phyloP scores from a whole-genome alignment of 371 early-diverging fungal genomes.

The Syncephalastrum contaminatum region DNA sequence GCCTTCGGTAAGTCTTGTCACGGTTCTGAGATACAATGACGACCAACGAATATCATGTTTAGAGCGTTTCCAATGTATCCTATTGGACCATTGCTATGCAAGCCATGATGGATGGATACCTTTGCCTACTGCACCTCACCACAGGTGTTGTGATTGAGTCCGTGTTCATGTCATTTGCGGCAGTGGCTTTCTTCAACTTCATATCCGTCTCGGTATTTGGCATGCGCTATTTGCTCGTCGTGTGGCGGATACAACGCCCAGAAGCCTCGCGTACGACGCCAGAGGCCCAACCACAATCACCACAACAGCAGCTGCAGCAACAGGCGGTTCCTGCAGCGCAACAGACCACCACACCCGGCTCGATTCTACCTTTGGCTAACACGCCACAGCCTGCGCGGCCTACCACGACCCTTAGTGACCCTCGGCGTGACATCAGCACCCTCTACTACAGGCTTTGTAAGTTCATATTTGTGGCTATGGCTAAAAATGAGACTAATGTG shows the following conservation, averaged over 20 bases:
- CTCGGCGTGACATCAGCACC: slow-evolving; percentile 35
- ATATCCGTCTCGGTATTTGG: slow-evolving; percentile 70
- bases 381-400: slow-evolving; percentile 10
- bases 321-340: slow-evolving; percentile 6
- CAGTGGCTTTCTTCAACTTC: slow-evolving; percentile 70
- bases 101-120: slow-evolving; percentile 68
- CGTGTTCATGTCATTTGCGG: slow-evolving; percentile 64
- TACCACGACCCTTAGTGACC: slow-evolving; percentile 18
- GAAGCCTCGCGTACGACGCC: slow-evolving; percentile 35
- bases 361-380: slow-evolving; percentile 12
- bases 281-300: slow-evolving; percentile 4
- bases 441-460: slow-evolving; percentile 62
- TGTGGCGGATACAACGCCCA: slow-evolving; percentile 71
- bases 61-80: slow-evolving; percentile 75
- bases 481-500: neutral
- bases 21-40: neutral
- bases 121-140: slow-evolving; percentile 65
- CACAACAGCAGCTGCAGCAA: slow-evolving; percentile 16
- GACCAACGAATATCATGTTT: neutral
- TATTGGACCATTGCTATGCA: slow-evolving; percentile 71
- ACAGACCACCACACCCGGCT: slow-evolving; percentile 9
- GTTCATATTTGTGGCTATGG: slow-evolving; percentile 12
- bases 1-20: slow-evolving; percentile 55
- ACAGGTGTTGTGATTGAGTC: slow-evolving; percentile 58
- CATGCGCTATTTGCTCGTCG: slow-evolving; percentile 72